Conservation (phyloP, 495 filamentous ascomycete genomes). For the Podospora pseudopauciseta region DNA sequence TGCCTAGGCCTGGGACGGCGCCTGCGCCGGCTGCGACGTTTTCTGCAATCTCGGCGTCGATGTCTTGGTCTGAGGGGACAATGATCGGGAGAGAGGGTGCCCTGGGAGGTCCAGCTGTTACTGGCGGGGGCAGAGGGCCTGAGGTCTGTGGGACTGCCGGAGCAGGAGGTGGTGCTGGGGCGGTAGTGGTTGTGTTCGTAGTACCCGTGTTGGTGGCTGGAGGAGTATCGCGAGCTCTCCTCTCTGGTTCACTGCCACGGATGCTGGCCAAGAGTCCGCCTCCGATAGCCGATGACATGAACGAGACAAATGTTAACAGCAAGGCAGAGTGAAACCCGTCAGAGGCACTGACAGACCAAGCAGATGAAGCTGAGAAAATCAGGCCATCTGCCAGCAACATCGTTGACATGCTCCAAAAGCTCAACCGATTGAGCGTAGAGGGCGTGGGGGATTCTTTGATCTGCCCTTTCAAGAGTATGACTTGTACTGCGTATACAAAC, state of each 20-base stretch:
- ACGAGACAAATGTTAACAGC: conserved; percentile 69
- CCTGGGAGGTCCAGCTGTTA: conserved; percentile 46
- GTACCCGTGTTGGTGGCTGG: conserved; percentile 38
- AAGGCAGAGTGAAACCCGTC: conserved; percentile 67
- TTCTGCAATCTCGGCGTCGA: conserved; percentile 55
- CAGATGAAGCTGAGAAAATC: conserved; percentile 55
- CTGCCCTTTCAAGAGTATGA: conserved; percentile 73
- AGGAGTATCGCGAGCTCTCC: conserved; percentile 57
- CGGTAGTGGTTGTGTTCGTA: conserved; percentile 34
- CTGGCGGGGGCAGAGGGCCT: conserved; percentile 59
- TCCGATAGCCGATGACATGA: conserved; percentile 59
- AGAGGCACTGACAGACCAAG: conserved; percentile 61
- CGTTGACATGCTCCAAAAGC: conserved; percentile 79
- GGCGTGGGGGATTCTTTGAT: conserved; percentile 90
- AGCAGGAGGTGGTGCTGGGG: conserved; percentile 11
- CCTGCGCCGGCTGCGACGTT: conserved; percentile 36
- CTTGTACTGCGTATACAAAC: conserved; percentile 61
- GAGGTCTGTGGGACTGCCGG: conserved; percentile 31
- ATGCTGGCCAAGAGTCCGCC: conserved; percentile 87
- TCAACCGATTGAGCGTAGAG: conserved; percentile 87
- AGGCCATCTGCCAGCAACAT: conserved; percentile 85
- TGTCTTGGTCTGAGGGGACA: conserved; percentile 79
- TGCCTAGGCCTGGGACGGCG: conserved; percentile 16
- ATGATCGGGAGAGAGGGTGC: conserved; percentile 59
- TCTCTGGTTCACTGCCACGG: conserved; percentile 63